Evolutionary conservation across 2,329 filamentous ascomycete species (phyloP).

Genomic region (Ceratocystis colombiana): DNA sequence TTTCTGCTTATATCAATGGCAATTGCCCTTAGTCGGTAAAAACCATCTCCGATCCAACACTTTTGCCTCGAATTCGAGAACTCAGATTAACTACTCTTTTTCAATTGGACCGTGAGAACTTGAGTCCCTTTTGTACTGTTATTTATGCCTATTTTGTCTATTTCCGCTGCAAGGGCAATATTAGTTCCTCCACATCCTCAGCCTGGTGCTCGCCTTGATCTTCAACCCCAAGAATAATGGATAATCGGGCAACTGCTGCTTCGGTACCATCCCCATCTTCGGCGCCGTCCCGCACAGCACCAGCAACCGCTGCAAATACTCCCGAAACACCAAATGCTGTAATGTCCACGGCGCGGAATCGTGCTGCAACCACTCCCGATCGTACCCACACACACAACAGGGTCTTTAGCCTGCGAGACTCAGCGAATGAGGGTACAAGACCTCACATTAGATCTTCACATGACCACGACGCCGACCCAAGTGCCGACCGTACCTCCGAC

Average conservation of each 20-base stretch:
- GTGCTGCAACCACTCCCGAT: background rate
- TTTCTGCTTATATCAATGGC: background rate
- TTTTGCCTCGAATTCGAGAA: background rate
- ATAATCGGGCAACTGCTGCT: background rate
- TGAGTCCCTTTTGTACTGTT: conserved; percentile 23
- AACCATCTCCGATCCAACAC: background rate
- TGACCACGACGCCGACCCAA: background rate
- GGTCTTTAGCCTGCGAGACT: conserved; percentile 3
- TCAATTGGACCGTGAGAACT: conserved; percentile 23
- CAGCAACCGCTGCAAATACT: background rate
- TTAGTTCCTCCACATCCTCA: background rate
- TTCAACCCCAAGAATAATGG: background rate
- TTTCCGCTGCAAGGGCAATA: background rate
- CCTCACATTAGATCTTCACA: background rate
- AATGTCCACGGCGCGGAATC: too few species aligned
- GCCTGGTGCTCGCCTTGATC: background rate
- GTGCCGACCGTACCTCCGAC: background rate
- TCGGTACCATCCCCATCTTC: background rate
- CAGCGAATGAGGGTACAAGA: background rate
- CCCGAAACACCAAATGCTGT: background rate
- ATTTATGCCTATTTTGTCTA: conserved; percentile 25
- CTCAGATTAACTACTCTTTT: conserved; percentile 23
- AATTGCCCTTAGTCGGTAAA: background rate
- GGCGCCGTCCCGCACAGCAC: background rate
- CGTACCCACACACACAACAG: background rate